phyloP scores from a whole-genome alignment of 148 eudicot species.

The Rhododendron simsii region DNA sequence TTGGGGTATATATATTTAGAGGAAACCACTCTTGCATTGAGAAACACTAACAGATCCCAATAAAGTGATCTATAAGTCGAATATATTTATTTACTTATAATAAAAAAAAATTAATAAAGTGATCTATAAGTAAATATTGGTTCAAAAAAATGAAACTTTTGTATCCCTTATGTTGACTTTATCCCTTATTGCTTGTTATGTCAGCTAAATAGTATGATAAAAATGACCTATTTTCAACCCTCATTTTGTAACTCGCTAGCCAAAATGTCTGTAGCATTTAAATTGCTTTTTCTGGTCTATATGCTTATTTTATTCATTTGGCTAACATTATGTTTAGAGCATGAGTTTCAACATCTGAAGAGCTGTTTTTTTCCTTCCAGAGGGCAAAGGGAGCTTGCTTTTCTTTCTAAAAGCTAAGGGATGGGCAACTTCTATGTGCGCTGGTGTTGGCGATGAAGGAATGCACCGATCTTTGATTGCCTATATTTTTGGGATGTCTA shows the following conservation, averaged over 20 bases:
- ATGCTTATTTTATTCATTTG: not conserved
- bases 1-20: not conserved
- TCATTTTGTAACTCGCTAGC: not conserved
- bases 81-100: no score
- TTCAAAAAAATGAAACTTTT: not conserved
- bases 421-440: slow-evolving; percentile 88
- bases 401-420: slow-evolving; percentile 82
- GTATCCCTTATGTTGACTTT: not conserved
- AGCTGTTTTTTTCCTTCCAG: slow-evolving; percentile 31
- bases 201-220: not conserved
- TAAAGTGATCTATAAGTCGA: not conserved
- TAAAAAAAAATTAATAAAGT: no score
- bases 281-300: not conserved
- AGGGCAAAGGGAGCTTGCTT: slow-evolving; percentile 93
- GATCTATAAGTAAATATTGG: not conserved
- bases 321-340: not conserved
- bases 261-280: not conserved
- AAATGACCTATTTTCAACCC: not conserved
- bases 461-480: slow-evolving; percentile 75
- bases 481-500: slow-evolving; percentile 80
- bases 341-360: slow-evolving; percentile 1
- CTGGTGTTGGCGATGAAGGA: slow-evolving; percentile 98
- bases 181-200: not conserved
- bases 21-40: not conserved
- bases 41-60: not conserved